Evolutionary conservation across 768 basidiomycete genomes (phyloP).

Genomic region (Tulasnella sp.): DNA sequence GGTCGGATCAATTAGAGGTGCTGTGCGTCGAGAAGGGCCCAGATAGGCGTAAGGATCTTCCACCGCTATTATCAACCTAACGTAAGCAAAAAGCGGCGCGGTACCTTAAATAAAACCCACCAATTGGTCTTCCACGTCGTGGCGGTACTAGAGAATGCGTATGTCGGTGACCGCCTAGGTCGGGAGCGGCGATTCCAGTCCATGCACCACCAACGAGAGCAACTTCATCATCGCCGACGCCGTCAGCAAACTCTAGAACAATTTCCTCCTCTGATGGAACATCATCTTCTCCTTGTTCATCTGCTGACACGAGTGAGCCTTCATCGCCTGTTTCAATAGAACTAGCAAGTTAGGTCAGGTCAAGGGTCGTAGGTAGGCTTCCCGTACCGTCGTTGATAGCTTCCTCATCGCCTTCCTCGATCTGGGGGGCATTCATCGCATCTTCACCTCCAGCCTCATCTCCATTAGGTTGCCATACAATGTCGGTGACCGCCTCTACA

Average conservation of each 20-base stretch:
- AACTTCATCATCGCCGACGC: slow-evolving; percentile 35
- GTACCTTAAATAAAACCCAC: not conserved
- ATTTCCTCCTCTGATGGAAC: slow-evolving; percentile 43
- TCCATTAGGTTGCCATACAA: slow-evolving; percentile 59
- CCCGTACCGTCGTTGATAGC: slow-evolving; percentile 54
- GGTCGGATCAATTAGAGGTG: slow-evolving; percentile 48
- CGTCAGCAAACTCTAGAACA: slow-evolving; percentile 41
- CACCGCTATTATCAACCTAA: not conserved
- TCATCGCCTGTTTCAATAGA: slow-evolving; percentile 39
- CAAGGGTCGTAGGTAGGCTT: slow-evolving; percentile 24
- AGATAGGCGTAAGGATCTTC: slow-evolving; percentile 10
- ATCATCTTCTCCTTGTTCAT: slow-evolving; percentile 32
- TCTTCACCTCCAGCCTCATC: slow-evolving; percentile 43
- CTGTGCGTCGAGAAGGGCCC: slow-evolving; percentile 13
- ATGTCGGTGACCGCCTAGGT: slow-evolving; percentile 46
- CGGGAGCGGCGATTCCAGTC: slow-evolving; percentile 40
- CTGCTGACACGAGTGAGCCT: slow-evolving; percentile 44
- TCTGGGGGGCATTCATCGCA: slow-evolving; percentile 42
- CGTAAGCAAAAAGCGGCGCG: slow-evolving; percentile 6
- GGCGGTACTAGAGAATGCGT: slow-evolving; percentile 20
- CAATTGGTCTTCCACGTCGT: slow-evolving; percentile 6
- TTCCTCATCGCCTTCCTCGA: slow-evolving; percentile 49
- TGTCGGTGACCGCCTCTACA: slow-evolving; percentile 63
- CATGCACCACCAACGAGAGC: slow-evolving; percentile 50
- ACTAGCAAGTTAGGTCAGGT: slow-evolving; percentile 33